Evolutionary conservation across 306 rosid species (phyloP), one percentile per base, ranked within the genome.

Genomic region (Casuarina cunninghamiana): DNA sequence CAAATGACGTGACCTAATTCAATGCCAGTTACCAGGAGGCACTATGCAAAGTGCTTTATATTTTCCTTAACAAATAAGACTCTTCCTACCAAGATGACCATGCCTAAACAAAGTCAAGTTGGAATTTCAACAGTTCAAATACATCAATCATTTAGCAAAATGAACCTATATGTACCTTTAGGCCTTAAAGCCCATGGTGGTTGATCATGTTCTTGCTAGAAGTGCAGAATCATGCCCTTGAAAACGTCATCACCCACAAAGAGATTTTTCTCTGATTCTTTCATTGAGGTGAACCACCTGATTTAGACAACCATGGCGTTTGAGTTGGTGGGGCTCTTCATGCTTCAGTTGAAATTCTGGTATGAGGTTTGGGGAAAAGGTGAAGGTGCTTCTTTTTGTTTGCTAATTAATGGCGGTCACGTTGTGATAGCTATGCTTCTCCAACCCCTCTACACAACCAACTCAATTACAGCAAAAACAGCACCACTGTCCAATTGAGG

Each of bases 361-460:
- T 17, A 43, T 4, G 46, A 32, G 62, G 49, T 43, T 32, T 53
- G 39, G 53, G 62, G 38, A 61, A 53, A 26, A 53, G 65, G n/a
- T 54, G 4, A 79, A 53, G 73, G 32, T 13, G 55, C 19, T 11
- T 53, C 41, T 58, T 48, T 62, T 39, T 10, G 26, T 10, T 66
- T 67, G 37, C 32, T 62, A 35, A 11, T 19, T 62, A 35, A 50
- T n/a, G 75, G 53, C 54, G 6, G 55, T 78, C 72, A 71, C 76
- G 55, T 51, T 69, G 60, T 75, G 86, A 87, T 42, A 65, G 75
- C 77, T 70, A 83, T 74, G 67, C 79, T 50, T 72, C 87, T 80
- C 88, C 87, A 78, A 72, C 53, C 62, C 53, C 35, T 41, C 65
- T 21, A 63, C 37, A 2, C 81, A 67, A 78, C 83, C 75, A 76